These are phyloP conservation scores for Vigna nakashimae DNA, from an alignment of 306 rosid genomes.

Conservation along the genomic window DNA sequence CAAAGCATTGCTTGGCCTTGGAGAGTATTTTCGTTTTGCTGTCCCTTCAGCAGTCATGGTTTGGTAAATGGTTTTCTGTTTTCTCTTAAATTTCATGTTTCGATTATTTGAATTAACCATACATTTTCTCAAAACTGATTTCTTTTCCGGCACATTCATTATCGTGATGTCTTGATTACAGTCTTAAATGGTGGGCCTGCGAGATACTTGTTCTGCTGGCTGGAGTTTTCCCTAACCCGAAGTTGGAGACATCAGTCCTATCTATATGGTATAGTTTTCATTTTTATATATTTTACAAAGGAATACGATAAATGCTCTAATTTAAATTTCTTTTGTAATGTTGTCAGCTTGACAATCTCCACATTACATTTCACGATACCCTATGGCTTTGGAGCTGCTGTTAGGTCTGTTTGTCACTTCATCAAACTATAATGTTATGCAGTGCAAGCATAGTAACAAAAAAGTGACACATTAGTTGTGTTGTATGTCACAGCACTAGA, in stretches of 20 bases:
- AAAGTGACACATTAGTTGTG: slow-evolving; percentile 23
- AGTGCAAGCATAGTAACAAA: background rate
- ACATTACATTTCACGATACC: slow-evolving; percentile 67
- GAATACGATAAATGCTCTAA: background rate
- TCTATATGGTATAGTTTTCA: slow-evolving; percentile 65
- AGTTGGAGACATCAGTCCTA: slow-evolving; percentile 71
- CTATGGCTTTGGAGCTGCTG: slow-evolving; percentile 69
- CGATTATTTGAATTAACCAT: too few relatives aligned
- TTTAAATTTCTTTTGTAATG: background rate
- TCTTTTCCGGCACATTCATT: too few relatives aligned
- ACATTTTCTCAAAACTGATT: background rate
- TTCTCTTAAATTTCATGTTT: too few relatives aligned
- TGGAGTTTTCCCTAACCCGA: slow-evolving; percentile 64
- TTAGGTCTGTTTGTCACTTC: slow-evolving; percentile 51
- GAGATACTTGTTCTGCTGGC: slow-evolving; percentile 67
- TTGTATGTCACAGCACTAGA: slow-evolving; percentile 40
- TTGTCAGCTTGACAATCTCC: slow-evolving; percentile 63
- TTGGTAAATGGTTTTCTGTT: slow-evolving; percentile 51
- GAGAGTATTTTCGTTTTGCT: slow-evolving; percentile 58
- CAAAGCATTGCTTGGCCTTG: slow-evolving; percentile 43
- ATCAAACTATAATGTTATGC: background rate
- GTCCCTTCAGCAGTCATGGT: slow-evolving; percentile 71
- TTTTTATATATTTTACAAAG: background rate
- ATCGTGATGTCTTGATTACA: background rate
- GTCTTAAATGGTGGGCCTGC: slow-evolving; percentile 79